A percentile compares a stretch with the other conserved stretches of the same genome.
These are phyloP conservation scores for Venturiaceae sp. DNA, from an alignment of 2,329 filamentous ascomycete genomes.

Conservation along the genomic window DNA sequence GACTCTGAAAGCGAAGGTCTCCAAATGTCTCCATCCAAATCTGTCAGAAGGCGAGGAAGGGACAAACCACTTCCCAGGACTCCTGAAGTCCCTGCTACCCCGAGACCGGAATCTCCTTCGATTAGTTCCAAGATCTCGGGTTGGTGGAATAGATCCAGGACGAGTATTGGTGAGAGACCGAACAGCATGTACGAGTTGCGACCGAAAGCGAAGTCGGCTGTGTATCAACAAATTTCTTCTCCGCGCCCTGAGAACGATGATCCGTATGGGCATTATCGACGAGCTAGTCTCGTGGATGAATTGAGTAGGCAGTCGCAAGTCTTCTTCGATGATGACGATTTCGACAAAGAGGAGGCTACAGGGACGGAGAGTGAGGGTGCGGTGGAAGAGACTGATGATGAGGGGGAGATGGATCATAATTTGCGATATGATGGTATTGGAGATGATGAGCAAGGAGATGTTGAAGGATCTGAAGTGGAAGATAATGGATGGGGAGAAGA, in stretches of 20 bases:
- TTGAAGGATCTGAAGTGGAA: background rate
- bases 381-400: background rate
- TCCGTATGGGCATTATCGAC: constrained; percentile 3
- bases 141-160: constrained; percentile 4
- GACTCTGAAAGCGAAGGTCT: background rate
- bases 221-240: background rate
- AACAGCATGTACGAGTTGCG: constrained; percentile 2
- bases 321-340: constrained; percentile 31
- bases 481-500: background rate
- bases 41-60: background rate
- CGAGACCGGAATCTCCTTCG: background rate
- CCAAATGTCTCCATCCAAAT: background rate
- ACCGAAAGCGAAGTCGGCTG: background rate
- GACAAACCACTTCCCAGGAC: constrained; percentile 3
- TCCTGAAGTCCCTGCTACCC: background rate
- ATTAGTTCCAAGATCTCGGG: background rate
- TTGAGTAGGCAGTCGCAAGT: constrained; percentile 34
- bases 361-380: constrained; percentile 2
- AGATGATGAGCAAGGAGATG: background rate
- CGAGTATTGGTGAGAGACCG: background rate
- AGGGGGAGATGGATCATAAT: background rate
- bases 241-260: background rate
- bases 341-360: constrained; percentile 2
- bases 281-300: constrained; percentile 31
- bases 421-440: background rate